phyloP scores from a whole-genome alignment of 441 rosid genomes.

The Metrosideros polymorpha region DNA sequence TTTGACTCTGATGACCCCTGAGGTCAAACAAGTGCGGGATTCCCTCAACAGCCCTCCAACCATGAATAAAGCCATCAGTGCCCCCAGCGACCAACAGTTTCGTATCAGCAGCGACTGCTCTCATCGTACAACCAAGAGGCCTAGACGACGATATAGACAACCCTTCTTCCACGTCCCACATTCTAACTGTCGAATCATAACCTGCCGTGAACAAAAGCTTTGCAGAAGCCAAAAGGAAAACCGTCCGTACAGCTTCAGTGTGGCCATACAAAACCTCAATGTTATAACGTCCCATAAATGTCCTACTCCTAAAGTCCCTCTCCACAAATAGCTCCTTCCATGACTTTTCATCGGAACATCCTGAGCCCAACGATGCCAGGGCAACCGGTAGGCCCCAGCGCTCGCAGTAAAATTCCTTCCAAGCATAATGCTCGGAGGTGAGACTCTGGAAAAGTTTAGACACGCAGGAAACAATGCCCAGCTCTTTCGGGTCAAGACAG shows the following conservation, averaged over 20 bases:
- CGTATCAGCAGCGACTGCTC: constrained; percentile 73
- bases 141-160: constrained; percentile 53
- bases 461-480: constrained; percentile 79
- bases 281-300: constrained; percentile 60
- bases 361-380: constrained; percentile 11
- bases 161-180: constrained; percentile 93
- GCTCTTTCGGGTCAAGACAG: constrained; percentile 74
- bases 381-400: constrained; percentile 73
- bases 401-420: constrained; percentile 81
- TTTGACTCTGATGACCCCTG: constrained; percentile 30
- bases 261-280: constrained; percentile 72
- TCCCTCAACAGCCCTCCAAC: constrained; percentile 70
- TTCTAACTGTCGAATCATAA: constrained; percentile 67
- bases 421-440: constrained; percentile 73
- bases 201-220: constrained; percentile 83
- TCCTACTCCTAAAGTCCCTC: constrained; percentile 79
- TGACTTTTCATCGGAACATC: constrained; percentile 41
- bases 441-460: constrained; percentile 51
- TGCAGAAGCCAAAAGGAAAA: constrained; percentile 70
- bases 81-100: constrained; percentile 82
- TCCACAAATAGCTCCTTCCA: constrained; percentile 89
- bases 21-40: constrained; percentile 60
- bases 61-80: constrained; percentile 83
- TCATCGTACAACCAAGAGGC: constrained; percentile 82
- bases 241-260: constrained; percentile 67